These are phyloP conservation scores for Eucalyptus albens DNA, from an alignment of 345 rosid species.

Conservation along the genomic window DNA sequence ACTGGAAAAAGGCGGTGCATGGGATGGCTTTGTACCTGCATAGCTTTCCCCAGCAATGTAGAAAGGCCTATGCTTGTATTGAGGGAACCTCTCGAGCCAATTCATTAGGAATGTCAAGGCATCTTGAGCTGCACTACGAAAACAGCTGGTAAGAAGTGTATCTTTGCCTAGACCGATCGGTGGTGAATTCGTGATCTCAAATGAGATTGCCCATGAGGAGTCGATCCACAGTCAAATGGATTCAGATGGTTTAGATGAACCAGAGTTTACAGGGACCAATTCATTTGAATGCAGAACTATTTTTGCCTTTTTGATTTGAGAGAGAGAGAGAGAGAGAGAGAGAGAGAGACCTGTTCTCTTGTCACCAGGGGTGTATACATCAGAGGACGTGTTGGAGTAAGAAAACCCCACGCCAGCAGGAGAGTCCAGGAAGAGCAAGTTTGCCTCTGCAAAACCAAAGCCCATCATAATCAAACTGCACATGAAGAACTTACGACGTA, in stretches of 20 bases:
- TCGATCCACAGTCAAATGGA: not conserved
- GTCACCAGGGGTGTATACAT: constrained; percentile 48
- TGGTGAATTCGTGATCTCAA: not conserved
- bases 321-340: not conserved
- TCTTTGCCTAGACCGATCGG: not conserved
- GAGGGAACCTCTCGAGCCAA: constrained; percentile 72
- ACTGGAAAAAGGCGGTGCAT: not conserved
- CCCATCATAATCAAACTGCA: not conserved
- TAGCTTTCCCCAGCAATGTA: constrained; percentile 96
- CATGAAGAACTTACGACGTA: not conserved
- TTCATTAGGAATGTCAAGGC: constrained; percentile 41
- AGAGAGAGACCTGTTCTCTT: constrained; percentile 49
- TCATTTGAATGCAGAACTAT: not conserved
- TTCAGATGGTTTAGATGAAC: not conserved
- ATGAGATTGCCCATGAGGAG: not conserved
- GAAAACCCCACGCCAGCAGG: constrained; percentile 95
- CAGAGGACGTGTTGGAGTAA: constrained; percentile 53
- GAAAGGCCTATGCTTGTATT: constrained; percentile 55
- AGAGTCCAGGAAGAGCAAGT: constrained; percentile 73
- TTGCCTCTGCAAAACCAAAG: constrained; percentile 36
- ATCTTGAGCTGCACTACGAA: constrained; percentile 50
- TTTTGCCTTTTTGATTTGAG: not conserved
- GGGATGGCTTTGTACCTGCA: constrained; percentile 29
- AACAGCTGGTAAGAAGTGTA: not conserved
- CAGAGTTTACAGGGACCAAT: not conserved